These are phyloP conservation scores for Fusarium abutilonis DNA, from an alignment of 2,329 filamentous ascomycete genomes.

Conservation along the genomic window DNA sequence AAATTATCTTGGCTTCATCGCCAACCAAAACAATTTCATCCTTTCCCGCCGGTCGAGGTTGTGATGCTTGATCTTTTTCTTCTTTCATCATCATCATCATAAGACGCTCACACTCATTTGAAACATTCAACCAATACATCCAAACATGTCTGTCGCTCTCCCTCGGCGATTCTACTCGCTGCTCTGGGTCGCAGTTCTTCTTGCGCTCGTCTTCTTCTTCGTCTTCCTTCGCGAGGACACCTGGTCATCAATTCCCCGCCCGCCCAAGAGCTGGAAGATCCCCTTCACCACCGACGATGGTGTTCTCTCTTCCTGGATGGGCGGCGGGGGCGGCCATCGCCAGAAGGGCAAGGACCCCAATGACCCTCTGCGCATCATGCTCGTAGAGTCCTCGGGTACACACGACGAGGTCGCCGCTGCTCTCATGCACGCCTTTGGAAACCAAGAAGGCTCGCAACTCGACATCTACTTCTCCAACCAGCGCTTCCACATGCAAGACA, in stretches of 20 bases:
- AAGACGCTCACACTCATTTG: not conserved
- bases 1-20: slow-evolving; percentile 21
- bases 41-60: slow-evolving; percentile 27
- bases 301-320: slow-evolving; percentile 38
- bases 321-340: slow-evolving; percentile 1
- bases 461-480: slow-evolving; percentile 38
- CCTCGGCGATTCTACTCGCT: slow-evolving; percentile 38
- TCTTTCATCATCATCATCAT: slow-evolving; percentile 1
- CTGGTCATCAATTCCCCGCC: slow-evolving; percentile 36
- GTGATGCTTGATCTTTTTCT: slow-evolving; percentile 30
- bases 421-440: slow-evolving; percentile 43
- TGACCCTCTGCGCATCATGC: slow-evolving; percentile 40
- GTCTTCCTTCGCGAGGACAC: slow-evolving; percentile 35
- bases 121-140: not conserved
- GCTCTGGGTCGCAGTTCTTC: slow-evolving; percentile 34
- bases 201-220: slow-evolving; percentile 34
- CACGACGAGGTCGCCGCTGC: slow-evolving; percentile 46
- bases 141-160: slow-evolving; percentile 35
- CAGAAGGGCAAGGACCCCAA: slow-evolving; percentile 21
- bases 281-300: slow-evolving; percentile 43
- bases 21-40: not conserved
- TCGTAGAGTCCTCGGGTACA: slow-evolving; percentile 43
- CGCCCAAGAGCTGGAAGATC: slow-evolving; percentile 37
- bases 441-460: slow-evolving; percentile 34
- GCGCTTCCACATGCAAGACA: slow-evolving; percentile 44